phyloP scores from a whole-genome alignment of 2,329 filamentous ascomycete genomes.

The Alternaria gansuensis region DNA sequence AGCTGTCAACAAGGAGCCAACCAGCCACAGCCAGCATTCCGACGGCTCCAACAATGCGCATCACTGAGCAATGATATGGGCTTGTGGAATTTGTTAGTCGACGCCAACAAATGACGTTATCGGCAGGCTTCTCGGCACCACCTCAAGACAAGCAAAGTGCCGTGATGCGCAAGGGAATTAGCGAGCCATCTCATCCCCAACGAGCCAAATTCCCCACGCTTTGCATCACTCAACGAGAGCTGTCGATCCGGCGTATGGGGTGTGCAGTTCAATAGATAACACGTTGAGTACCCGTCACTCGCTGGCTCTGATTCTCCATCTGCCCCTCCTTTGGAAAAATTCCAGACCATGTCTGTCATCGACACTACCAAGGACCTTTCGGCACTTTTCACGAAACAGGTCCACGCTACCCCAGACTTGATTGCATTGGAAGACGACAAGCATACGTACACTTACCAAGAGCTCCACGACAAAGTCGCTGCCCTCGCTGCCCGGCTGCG shows the following conservation, averaged over 20 bases:
- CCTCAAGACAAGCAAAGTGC: slow-evolving; percentile 20
- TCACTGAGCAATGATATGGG: slow-evolving; percentile 31
- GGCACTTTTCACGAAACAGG: slow-evolving; percentile 75
- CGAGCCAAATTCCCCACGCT: slow-evolving; percentile 32
- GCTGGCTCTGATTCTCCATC: slow-evolving; percentile 10
- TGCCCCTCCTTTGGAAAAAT: slow-evolving; percentile 19
- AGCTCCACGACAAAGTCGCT: slow-evolving; percentile 74
- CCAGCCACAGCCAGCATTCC: slow-evolving; percentile 10
- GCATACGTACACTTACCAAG: slow-evolving; percentile 72
- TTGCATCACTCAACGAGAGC: slow-evolving; percentile 27
- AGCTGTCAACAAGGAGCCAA: slow-evolving; percentile 19
- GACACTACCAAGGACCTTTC: slow-evolving; percentile 77
- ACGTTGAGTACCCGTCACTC: slow-evolving; percentile 26
- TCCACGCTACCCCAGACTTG: slow-evolving; percentile 71
- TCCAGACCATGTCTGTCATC: slow-evolving; percentile 67
- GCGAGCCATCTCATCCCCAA: slow-evolving; percentile 24
- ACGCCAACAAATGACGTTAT: slow-evolving; percentile 33
- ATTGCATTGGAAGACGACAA: slow-evolving; percentile 76
- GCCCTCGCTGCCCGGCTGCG: slow-evolving; percentile 71
- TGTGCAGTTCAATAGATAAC: slow-evolving; percentile 31
- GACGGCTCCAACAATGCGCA: slow-evolving; percentile 14
- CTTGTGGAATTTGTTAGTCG: slow-evolving; percentile 18
- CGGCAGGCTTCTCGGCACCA: slow-evolving; percentile 26
- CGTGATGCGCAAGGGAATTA: slow-evolving; percentile 22
- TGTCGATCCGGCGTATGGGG: slow-evolving; percentile 27